Conservation (phyloP, 148 eudicot genomes). For the Rhododendron williamsianum region DNA sequence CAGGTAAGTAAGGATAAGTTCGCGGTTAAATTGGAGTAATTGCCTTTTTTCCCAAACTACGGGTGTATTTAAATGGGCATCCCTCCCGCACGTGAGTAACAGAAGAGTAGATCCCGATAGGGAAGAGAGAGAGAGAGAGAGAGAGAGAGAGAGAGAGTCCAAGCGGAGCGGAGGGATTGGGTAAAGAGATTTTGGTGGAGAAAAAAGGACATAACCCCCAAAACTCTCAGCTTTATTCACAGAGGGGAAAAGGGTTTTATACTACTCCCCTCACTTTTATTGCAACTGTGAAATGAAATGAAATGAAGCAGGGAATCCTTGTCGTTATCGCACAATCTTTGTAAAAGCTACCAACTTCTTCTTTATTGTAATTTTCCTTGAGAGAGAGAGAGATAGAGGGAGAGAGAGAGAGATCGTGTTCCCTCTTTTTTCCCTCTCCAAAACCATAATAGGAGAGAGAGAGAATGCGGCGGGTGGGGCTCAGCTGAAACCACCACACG, state of each 20-base stretch:
- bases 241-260: neutral
- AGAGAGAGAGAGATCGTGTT: neutral
- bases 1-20: no score
- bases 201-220: no score
- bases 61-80: neutral
- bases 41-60: neutral
- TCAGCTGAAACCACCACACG: neutral
- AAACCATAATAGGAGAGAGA: constrained; percentile 6
- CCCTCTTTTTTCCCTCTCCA: constrained; percentile 13
- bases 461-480: neutral
- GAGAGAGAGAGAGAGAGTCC: neutral
- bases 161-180: neutral
- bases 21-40: no score
- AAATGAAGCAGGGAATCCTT: constrained; percentile 12
- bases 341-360: no score
- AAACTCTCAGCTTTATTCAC: neutral
- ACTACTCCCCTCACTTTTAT: no score
- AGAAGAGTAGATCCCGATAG: neutral
- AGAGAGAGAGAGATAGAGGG: constrained; percentile 8
- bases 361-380: neutral
- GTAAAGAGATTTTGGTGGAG: neutral
- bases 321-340: constrained; percentile 20
- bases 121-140: neutral
- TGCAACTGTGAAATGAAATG: neutral
- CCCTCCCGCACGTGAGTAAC: neutral